phyloP scores from a whole-genome alignment of 2,329 filamentous ascomycete genomes.

The Ophiostoma sp. region DNA sequence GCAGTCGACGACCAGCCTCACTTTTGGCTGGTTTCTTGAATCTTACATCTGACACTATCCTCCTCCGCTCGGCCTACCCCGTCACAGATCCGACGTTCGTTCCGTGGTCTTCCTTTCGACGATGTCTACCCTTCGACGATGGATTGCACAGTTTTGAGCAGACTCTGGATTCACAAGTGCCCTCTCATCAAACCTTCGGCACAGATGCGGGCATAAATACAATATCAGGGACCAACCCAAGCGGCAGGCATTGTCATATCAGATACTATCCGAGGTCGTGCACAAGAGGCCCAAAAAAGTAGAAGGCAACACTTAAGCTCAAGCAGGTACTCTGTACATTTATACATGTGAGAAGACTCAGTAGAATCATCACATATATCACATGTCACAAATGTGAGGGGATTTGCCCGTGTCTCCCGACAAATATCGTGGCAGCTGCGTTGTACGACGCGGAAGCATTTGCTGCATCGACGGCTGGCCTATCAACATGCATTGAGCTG shows the following conservation, averaged over 20 bases:
- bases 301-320: neutral
- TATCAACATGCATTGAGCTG: neutral
- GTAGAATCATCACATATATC: neutral
- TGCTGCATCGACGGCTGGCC: constrained; percentile 14
- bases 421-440: constrained; percentile 18
- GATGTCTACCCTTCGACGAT: too few relatives aligned
- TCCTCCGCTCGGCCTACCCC: neutral
- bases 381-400: constrained; percentile 11
- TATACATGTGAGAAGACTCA: neutral
- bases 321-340: neutral
- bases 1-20: constrained; percentile 6
- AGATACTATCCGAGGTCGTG: too few relatives aligned
- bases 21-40: neutral
- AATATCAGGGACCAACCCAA: neutral
- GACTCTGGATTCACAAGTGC: neutral
- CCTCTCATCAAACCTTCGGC: too few relatives aligned
- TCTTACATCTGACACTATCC: neutral
- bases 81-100: too few relatives aligned
- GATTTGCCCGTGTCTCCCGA: constrained; percentile 4
- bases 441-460: constrained; percentile 17
- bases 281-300: neutral
- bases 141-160: neutral
- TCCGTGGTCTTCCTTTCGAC: too few relatives aligned
- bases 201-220: neutral
- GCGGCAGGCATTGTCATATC: too few relatives aligned